Base-by-base conservation (phyloP, 2,329 filamentous ascomycete genomes). In the Coniochaeta sp. region DNA sequence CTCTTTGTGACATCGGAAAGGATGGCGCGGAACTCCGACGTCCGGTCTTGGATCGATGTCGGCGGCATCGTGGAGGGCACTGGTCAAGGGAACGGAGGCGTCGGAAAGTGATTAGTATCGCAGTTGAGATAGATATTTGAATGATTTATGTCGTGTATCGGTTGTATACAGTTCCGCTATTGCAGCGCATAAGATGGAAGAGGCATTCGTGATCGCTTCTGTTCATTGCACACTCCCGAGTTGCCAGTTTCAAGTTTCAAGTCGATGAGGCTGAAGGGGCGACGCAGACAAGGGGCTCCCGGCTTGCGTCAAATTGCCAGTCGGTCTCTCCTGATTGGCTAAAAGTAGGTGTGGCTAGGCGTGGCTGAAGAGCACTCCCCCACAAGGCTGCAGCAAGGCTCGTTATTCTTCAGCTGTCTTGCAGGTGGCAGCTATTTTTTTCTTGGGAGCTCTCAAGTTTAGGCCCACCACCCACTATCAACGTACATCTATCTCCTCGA, bases 1-100 rank as follows among this genome's bases (percentile, higher is more conserved):
- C 88, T 85, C 71, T 88, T 89, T 76, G 96, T 91, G 58, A 91
- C 90, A 72, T 96, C 91, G 54, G 85, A 81, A 64, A 98, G 85
- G 70, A 98, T 96, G 65, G 92, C 90, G 73, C 88, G 89, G 82
- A 99, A 99, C 81, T 99, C 95, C 71, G 87, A 84, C 61, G 95
- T 99, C 71, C 95, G 91, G 79, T 99, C 95, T 80, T 99, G 95
- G 74, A 98, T 96, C 58, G 92, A 93, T 62, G 81, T 73, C 71
- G 86, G 81, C 61, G 84, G 84, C 85, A 88, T 88, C 58, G 63
- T 72, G 71, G 19, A 57, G 38, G 38, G 19, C 22, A 24, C 43
- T 47, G 6, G 11, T 6, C 43, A 19, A 24, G 19, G 4, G 8
- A 47, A 47, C 43, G 43, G 43, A 22, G 43, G 9, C 5, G 43